A percentile compares a stretch with the other conserved stretches of the same genome.
Evolutionary conservation across 495 filamentous ascomycete genomes (phyloP).

Genomic region (Hypoxylon perforatum): DNA sequence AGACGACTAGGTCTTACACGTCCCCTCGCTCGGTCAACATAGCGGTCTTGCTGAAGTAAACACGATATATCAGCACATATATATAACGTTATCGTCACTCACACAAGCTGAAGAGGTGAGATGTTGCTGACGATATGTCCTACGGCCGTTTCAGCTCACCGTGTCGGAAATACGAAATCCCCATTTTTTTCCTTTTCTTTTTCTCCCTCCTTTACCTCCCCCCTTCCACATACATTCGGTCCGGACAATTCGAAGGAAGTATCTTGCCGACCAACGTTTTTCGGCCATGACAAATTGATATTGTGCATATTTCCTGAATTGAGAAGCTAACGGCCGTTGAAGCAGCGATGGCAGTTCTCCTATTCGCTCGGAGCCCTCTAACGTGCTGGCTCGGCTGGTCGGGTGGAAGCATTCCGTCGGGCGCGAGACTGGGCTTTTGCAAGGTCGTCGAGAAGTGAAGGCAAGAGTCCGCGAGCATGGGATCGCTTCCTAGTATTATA

Average conservation of each 20-base stretch:
- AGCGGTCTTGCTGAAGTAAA: not conserved
- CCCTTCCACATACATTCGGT: slow-evolving; percentile 14
- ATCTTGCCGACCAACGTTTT: not conserved
- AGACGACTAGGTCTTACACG: slow-evolving; percentile 28
- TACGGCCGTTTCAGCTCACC: not conserved
- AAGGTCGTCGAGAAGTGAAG: slow-evolving; percentile 29
- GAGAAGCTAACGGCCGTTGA: too few species aligned
- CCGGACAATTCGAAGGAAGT: slow-evolving; percentile 6
- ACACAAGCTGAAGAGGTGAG: slow-evolving; percentile 5
- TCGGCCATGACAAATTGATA: slow-evolving; percentile 28
- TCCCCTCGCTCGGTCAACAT: too few species aligned
- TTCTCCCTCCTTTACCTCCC: not conserved
- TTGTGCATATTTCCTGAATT: slow-evolving; percentile 15
- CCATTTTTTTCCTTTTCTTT: not conserved
- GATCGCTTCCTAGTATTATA: slow-evolving; percentile 28
- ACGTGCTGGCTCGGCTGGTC: slow-evolving; percentile 27
- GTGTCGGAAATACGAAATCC: slow-evolving; percentile 19
- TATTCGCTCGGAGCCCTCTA: slow-evolving; percentile 10
- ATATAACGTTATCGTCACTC: slow-evolving; percentile 1
- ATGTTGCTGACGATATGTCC: not conserved
- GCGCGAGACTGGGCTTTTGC: slow-evolving; percentile 18
- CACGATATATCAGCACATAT: not conserved
- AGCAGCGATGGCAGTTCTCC: slow-evolving; percentile 15
- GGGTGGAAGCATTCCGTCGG: slow-evolving; percentile 2
- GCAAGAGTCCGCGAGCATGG: slow-evolving; percentile 49